Evolutionary conservation across 2,329 filamentous ascomycete genomes (phyloP).

Genomic region (Hypocreales sp.): DNA sequence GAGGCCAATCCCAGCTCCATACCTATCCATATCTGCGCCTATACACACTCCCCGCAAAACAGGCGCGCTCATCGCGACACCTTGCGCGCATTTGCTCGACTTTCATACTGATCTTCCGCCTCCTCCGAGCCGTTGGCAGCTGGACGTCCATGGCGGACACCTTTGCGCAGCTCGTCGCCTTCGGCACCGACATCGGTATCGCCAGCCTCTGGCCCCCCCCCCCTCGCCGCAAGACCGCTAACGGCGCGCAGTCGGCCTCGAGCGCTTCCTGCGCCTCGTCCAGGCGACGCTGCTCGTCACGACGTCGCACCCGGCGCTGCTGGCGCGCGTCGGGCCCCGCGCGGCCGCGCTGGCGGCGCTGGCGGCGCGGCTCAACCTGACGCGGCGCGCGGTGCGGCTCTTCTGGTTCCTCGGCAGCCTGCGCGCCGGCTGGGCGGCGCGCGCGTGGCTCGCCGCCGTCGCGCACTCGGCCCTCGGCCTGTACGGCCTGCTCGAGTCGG

Average conservation of each 20-base stretch:
- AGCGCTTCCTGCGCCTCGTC: constrained; percentile 42
- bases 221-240: no score
- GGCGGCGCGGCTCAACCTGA: constrained; percentile 26
- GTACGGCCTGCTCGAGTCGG: constrained; percentile 52
- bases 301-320: constrained; percentile 25
- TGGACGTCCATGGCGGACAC: constrained; percentile 13
- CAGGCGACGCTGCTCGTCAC: constrained; percentile 36
- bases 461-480: constrained; percentile 46
- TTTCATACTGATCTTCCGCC: no score
- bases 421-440: constrained; percentile 25
- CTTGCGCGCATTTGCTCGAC: no score
- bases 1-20: no score
- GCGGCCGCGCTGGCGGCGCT: constrained; percentile 17
- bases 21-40: no score
- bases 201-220: no score
- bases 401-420: constrained; percentile 54
- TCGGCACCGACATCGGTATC: constrained; percentile 32
- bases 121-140: no score
- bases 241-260: constrained; percentile 31
- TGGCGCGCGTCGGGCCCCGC: constrained; percentile 15
- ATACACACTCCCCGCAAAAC: no score
- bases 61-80: no score
- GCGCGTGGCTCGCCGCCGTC: constrained; percentile 34
- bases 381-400: constrained; percentile 48
- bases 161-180: constrained; percentile 22